Evolutionary conservation across 805 yeast species (phyloP), one percentile per base, ranked within the genome.

Genomic region (Saccharomyces cerevisiae): DNA sequence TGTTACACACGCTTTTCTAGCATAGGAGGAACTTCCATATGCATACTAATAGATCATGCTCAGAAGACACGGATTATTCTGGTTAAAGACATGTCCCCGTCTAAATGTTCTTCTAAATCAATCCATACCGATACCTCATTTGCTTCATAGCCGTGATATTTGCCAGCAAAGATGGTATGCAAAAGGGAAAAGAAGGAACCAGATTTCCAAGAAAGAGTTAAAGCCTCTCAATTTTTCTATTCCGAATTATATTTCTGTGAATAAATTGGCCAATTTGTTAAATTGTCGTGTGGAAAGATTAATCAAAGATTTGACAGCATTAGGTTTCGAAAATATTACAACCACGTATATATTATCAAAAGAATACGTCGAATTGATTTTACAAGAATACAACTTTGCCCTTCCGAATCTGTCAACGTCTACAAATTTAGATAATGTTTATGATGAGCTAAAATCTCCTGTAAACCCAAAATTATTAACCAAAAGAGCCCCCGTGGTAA

Each of bases 401-500:
- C 84, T 79, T 43, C 68, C 64, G 21, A 58, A 47, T 53, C 43
- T 36, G 24, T 55, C 31, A 53, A 56, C 46, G 32, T 57, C 67
- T 30, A 60, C 58, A 55, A 75, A 63, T 50, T 71, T 76, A 51
- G 77, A 76, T n/a, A 73, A 76, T 4, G 84, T 87, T 2, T 77
- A 77, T 13, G 84, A 82, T 57, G 70, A 85, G 51, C 81, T 84
- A 57, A 82, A 89, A 17, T 76, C 79, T 14, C 80, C 83, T 0
- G 61, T 65, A 21, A 66, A 73, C 1, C 80, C 87, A 0, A 76
- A 72, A 1, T 64, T 70, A 24, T 67, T 85, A 58, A 81, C 80
- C 48, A 76, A 83, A 6, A 75, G 98, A 59, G 90, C 99, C 0
- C 99, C 99, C 0, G 85, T 94, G 26, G 97, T 94, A 4, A 91